Conservation (phyloP, 768 basidiomycete genomes). For the Leccinum disarticulatum region DNA sequence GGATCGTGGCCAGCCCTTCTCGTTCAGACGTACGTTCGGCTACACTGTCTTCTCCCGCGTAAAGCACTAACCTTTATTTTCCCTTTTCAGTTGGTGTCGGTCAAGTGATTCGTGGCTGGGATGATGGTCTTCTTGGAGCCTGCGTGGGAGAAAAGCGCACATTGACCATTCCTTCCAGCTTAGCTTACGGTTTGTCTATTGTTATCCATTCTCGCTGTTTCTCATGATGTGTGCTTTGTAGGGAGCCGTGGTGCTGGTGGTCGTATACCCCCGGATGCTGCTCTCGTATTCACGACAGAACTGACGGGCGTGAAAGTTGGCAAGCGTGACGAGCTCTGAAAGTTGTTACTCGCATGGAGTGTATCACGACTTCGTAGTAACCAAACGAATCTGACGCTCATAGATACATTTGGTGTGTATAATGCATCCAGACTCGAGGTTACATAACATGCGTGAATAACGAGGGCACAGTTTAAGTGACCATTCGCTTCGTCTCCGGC, state of each 20-base stretch:
- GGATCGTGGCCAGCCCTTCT: conserved; percentile 74
- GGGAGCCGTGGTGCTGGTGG: conserved; percentile 73
- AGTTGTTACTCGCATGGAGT: background rate
- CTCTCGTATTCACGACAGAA: conserved; percentile 86
- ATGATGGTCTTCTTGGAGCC: conserved; percentile 80
- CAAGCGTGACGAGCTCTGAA: conserved; percentile 56
- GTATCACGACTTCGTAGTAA: background rate
- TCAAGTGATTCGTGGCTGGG: conserved; percentile 87
- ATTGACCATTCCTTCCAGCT: conserved; percentile 76
- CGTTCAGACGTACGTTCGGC: conserved; percentile 66
- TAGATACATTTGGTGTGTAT: background rate
- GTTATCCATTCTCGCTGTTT: background rate
- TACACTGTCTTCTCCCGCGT: background rate
- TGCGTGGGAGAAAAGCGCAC: conserved; percentile 86
- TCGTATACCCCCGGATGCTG: conserved; percentile 76
- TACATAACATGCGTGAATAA: background rate
- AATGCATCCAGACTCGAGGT: background rate
- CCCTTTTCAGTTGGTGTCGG: conserved; percentile 61
- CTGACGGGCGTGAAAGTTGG: conserved; percentile 59
- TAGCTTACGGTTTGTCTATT: conserved; percentile 75
- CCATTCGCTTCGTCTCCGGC: conserved; percentile 27
- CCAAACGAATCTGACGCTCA: background rate
- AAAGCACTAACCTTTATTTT: conserved; percentile 5
- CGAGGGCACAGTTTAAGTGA: conserved; percentile 4
- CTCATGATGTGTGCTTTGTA: conserved; percentile 27